phyloP scores from a whole-genome alignment of 371 early-diverging fungal species.

The Paraphysoderma sedebokerense region DNA sequence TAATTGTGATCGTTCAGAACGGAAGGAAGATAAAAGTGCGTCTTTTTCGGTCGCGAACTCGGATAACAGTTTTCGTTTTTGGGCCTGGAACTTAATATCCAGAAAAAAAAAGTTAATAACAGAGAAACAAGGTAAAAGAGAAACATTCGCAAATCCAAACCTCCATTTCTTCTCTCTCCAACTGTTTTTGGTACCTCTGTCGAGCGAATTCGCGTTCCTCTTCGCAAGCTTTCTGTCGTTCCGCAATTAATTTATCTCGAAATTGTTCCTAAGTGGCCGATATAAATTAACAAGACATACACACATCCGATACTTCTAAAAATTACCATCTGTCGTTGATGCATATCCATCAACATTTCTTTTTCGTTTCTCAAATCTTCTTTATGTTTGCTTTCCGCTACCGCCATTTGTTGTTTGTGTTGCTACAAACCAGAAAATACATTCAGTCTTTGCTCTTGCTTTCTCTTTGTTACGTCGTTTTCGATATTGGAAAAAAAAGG shows the following conservation, averaged over 20 bases:
- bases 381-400: conserved; percentile 15
- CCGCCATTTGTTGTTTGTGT: conserved; percentile 20
- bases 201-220: conserved; percentile 31
- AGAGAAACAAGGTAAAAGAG: too few relatives aligned
- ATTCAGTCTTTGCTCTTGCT: too few relatives aligned
- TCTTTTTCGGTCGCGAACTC: conserved; percentile 20
- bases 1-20: conserved; percentile 8
- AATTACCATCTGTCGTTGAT: conserved; percentile 5
- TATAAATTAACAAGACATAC: too few relatives aligned
- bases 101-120: too few relatives aligned
- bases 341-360: not conserved
- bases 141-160: too few relatives aligned
- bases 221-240: conserved; percentile 24
- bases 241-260: conserved; percentile 14
- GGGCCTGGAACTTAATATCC: conserved; percentile 28
- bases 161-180: conserved; percentile 34
- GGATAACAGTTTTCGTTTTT: conserved; percentile 19
- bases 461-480: too few relatives aligned
- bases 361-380: conserved; percentile 12
- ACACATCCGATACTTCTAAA: too few relatives aligned
- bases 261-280: too few relatives aligned
- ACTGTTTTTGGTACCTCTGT: conserved; percentile 24
- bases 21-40: conserved; percentile 6
- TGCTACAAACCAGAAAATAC: too few relatives aligned
- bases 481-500: too few relatives aligned